Conservation (phyloP, 371 early-diverging fungal species). For the Apophysomyces variabilis region DNA sequence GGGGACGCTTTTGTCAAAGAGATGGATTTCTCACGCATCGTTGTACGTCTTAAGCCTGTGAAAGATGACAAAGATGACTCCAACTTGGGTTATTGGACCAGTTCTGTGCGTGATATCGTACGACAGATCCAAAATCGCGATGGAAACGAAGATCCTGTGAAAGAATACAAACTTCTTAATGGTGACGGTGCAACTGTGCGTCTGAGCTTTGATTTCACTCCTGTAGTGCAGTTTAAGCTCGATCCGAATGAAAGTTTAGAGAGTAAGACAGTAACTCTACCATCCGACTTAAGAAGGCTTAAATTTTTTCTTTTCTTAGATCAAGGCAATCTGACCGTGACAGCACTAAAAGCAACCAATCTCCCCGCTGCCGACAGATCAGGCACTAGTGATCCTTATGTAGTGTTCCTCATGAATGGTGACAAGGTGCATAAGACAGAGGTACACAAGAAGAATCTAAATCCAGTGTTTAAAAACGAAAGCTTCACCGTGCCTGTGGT, state of each 20-base stretch:
- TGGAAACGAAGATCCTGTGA: conserved; percentile 16
- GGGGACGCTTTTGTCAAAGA: conserved; percentile 54
- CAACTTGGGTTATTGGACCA: conserved; percentile 23
- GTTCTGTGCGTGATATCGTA: conserved; percentile 36
- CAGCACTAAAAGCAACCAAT: conserved; percentile 45
- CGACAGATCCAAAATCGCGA: conserved; percentile 36
- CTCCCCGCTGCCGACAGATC: conserved; percentile 56
- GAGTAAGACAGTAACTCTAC: conserved; percentile 21
- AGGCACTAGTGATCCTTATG: conserved; percentile 85
- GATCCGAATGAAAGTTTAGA: conserved; percentile 54
- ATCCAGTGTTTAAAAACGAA: conserved; percentile 84
- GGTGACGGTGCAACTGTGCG: conserved; percentile 34
- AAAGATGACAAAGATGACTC: conserved; percentile 48
- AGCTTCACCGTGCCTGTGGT: conserved; percentile 70
- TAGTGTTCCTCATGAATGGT: conserved; percentile 74
- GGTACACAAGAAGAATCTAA: conserved; percentile 77
- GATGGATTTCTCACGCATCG: conserved; percentile 49
- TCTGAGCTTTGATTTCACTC: conserved; percentile 43
- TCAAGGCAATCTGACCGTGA: conserved; percentile 54
- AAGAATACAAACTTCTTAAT: conserved; percentile 32
- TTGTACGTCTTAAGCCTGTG: conserved; percentile 37
- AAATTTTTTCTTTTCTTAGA: conserved; percentile 23
- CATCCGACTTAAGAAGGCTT: not conserved
- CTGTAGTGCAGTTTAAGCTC: conserved; percentile 49
- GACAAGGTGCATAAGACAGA: conserved; percentile 82